phyloP scores from a whole-genome alignment of 495 filamentous ascomycete species.

The Penicillium subrubescens region DNA sequence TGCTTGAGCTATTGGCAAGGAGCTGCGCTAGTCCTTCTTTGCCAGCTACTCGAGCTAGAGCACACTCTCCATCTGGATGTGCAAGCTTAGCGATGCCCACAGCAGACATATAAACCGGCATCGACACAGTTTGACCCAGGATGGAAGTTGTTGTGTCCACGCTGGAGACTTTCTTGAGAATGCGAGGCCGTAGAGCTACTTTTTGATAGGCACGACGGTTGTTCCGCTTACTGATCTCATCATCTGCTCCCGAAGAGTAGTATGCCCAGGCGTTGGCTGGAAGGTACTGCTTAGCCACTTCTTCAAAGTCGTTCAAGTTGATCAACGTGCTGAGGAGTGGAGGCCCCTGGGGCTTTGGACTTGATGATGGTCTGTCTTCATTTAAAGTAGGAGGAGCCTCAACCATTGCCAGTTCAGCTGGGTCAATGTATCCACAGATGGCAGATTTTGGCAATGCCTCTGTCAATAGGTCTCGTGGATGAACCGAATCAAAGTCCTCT shows the following conservation, averaged over 20 bases:
- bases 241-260: conserved; percentile 81
- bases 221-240: conserved; percentile 83
- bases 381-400: background rate
- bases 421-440: conserved; percentile 26
- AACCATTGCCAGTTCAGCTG: conserved; percentile 6
- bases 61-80: conserved; percentile 76
- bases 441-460: conserved; percentile 27
- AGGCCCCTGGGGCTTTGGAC: background rate
- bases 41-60: conserved; percentile 69
- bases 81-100: conserved; percentile 80
- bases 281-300: conserved; percentile 54
- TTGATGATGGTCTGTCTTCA: background rate
- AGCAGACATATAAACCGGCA: conserved; percentile 79
- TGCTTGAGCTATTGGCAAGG: conserved; percentile 42
- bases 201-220: conserved; percentile 80
- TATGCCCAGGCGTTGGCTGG: conserved; percentile 79
- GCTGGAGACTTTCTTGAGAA: conserved; percentile 70
- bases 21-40: conserved; percentile 55
- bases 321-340: conserved; percentile 63
- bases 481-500: conserved; percentile 79
- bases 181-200: conserved; percentile 76
- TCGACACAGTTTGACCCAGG: conserved; percentile 67
- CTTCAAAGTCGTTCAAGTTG: conserved; percentile 67
- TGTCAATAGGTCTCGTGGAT: conserved; percentile 60
- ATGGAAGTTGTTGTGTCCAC: conserved; percentile 74